Conservation (phyloP, 1,284 basidiomycete species). For the Ustilago nuda region DNA sequence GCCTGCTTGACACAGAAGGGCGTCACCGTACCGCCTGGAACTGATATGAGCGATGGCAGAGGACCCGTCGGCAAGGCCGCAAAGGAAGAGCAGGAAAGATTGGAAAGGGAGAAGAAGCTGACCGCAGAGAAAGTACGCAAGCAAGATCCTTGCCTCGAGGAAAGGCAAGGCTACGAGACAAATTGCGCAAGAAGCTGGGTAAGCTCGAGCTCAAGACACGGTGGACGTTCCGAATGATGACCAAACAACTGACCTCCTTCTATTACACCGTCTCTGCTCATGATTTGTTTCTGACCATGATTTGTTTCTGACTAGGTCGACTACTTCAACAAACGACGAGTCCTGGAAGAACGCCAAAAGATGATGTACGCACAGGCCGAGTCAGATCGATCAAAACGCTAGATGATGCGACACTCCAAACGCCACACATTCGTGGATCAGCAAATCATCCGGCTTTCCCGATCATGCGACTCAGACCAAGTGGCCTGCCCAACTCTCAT, state of each 20-base stretch:
- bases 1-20: constrained; percentile 57
- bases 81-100: constrained; percentile 47
- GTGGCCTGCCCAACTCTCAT: neutral
- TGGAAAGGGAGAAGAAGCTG: constrained; percentile 37
- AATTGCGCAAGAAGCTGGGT: constrained; percentile 68
- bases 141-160: constrained; percentile 60
- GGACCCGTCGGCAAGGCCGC: constrained; percentile 55
- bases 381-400: constrained; percentile 10
- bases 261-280: neutral
- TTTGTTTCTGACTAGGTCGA: constrained; percentile 50
- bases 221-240: neutral
- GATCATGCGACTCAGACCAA: neutral
- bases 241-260: constrained; percentile 2
- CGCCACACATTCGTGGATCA: too few relatives aligned
- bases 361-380: constrained; percentile 58
- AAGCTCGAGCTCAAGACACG: constrained; percentile 22
- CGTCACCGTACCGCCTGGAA: constrained; percentile 63
- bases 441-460: neutral
- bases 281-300: neutral
- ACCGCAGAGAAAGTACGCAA: constrained; percentile 40
- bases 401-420: neutral
- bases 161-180: constrained; percentile 58
- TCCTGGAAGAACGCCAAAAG: constrained; percentile 65
- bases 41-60: constrained; percentile 63
- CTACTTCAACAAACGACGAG: constrained; percentile 68